Base-by-base conservation (phyloP, 140 eudicot genomes). In the Bidens hawaiensis region DNA sequence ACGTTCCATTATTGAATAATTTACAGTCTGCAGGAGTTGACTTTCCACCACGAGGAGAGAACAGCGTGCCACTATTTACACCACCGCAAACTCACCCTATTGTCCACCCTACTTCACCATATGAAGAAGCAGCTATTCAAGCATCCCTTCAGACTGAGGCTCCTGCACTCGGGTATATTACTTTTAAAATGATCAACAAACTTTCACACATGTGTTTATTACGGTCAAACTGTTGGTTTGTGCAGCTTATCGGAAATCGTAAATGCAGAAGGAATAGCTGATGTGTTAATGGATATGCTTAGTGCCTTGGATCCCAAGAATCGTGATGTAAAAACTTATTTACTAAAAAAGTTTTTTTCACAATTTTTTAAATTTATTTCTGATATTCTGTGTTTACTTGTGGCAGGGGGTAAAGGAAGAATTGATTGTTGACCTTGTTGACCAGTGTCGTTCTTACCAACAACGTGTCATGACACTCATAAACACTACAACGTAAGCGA, bases 361-460 rank as follows among this genome's bases (percentile, higher is more conserved):
- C n/a, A n/a, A n/a, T n/a, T n/a, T n/a, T n/a, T n/a, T n/a, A n/a
- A n/a, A n/a, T n/a, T n/a, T n/a, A n/a, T n/a, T n/a, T n/a, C n/a
- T n/a, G n/a, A n/a, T n/a, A n/a, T n/a, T n/a, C n/a, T n/a, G n/a
- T n/a, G n/a, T n/a, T n/a, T n/a, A n/a, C n/a, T n/a, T n/a, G n/a
- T n/a, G n/a, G n/a, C n/a, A 72, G 86, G 94, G 94, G 18, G 73
- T 86, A 18, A 90, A 90, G 75, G 83, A 90, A 15, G 97, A 90
- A 60, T 72, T 90, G 78, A 84, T 90, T 43, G 94, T 86, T 78
- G 97, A 90, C 82, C 85, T 90, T 69, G 94, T 86, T 78, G 97
- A 84, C 55, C 97, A 90, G 66, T 90, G 97, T 59, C 94, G 86
- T 31, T 79, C 87, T 58, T 90, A 82, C 73, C 94, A 90, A 69